Percentiles rank a stretch among this genome's conserved stretches.
Evolutionary conservation across 1,284 basidiomycete species (phyloP).

Genomic region (Coniferiporia weirii): DNA sequence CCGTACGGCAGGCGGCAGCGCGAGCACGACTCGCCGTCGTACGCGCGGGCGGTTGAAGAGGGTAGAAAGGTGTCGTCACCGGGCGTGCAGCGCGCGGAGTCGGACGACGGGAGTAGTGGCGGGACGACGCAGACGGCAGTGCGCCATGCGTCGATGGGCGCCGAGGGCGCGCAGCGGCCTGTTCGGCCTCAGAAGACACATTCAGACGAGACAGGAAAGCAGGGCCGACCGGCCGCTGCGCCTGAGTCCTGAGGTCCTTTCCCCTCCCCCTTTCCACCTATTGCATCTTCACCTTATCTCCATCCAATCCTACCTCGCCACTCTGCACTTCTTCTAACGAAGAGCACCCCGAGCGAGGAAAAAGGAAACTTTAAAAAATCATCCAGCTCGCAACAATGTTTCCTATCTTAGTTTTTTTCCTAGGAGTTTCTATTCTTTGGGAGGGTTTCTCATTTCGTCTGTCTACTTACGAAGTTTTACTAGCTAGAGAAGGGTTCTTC

Average conservation of each 20-base stretch:
- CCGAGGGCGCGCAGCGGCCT: conserved; percentile 2
- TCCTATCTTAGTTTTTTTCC: neutral
- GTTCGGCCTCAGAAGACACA: conserved; percentile 9
- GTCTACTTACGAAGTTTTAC: neutral
- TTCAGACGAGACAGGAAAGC: conserved; percentile 8
- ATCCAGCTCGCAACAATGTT: neutral
- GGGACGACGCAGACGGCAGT: too few species aligned
- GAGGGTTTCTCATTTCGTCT: neutral
- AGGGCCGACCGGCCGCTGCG: neutral
- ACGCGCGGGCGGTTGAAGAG: neutral
- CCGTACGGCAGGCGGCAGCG: neutral
- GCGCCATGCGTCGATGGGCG: conserved; percentile 7
- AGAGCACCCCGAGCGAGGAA: neutral
- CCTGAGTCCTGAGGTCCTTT: neutral
- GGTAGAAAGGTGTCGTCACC: neutral
- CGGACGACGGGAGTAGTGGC: too few species aligned
- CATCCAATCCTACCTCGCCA: neutral
- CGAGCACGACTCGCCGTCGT: neutral
- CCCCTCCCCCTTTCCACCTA: neutral
- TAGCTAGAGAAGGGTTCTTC: neutral
- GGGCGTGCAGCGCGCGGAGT: neutral
- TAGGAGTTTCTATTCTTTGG: neutral
- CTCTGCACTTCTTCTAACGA: neutral
- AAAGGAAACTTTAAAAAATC: neutral
- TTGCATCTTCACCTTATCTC: neutral